Evolutionary conservation across 108 stramenopile species (phyloP), one percentile per base, ranked within the genome.

Genomic region (Conticribra guillardii): DNA sequence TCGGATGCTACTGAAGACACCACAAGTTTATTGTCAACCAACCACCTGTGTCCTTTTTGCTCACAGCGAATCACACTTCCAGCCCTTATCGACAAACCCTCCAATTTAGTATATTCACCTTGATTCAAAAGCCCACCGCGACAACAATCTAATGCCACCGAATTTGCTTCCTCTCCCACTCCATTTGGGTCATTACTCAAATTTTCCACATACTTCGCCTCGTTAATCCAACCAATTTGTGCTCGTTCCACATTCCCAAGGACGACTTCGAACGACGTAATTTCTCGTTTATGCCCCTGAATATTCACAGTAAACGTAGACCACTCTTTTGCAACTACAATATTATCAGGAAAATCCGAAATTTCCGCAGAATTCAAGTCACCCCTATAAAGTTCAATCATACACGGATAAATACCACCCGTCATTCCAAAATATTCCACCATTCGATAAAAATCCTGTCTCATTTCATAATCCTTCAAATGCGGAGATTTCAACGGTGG

Each of bases 361-460:
- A 76, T 70, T 30, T 76, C 44, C 34, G 74, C 67, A 14, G 60
- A 18, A 11, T 47, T 48, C 1, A 33, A 26, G 15, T 70, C 68
- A 21, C 68, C 67, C 60, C 60, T 29, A 16, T 64, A 53, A 54
- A 73, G 22, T 34, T 73, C 73, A 54, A 76, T 62, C 5, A 31
- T 45, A 45, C 67, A 60, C 3, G 81, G 81, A 61, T 77, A 82
- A 0, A 82, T 67, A n/a, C 71, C 76, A 21, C 23, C 19, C 0
- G 76, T 78, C 71, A 77, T 73, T 15, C 81, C 81, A 62, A 72
- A 82, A 29, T 78, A 78, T 58, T 82, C 81, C n/a, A 82, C 65
- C 76, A 82, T 77, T 31, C 81, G 63, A 54, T 73, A 67, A 48
- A 82, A 82, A 32, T 82, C 71, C 18, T 69, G 24, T 16, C 33